Conservation (phyloP, 2,329 filamentous ascomycete genomes). For the Myriosclerotinia curreyana region DNA sequence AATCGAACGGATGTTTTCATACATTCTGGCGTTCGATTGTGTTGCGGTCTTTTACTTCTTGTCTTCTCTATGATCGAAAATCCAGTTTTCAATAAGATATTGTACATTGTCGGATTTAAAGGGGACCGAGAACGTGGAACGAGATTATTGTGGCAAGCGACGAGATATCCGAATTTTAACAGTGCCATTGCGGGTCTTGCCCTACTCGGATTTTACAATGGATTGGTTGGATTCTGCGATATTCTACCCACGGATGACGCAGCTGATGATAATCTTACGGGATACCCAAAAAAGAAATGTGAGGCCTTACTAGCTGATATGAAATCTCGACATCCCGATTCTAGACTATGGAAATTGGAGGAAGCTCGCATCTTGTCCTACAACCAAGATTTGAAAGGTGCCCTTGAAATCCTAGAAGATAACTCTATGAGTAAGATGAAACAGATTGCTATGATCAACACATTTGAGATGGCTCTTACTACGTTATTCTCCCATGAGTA, state of each 20-base stretch:
- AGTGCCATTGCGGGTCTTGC: slow-evolving; percentile 84
- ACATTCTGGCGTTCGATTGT: slow-evolving; percentile 83
- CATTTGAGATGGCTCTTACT: slow-evolving; percentile 79
- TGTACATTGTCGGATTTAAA: slow-evolving; percentile 86
- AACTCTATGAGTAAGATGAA: slow-evolving; percentile 70
- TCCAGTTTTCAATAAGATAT: slow-evolving; percentile 79
- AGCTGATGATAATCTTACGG: slow-evolving; percentile 55
- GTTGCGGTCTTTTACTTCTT: slow-evolving; percentile 81
- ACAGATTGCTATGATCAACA: slow-evolving; percentile 80
- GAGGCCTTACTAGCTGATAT: slow-evolving; percentile 67
- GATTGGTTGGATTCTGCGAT: slow-evolving; percentile 79
- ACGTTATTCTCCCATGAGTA: slow-evolving; percentile 79
- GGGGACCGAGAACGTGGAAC: slow-evolving; percentile 83
- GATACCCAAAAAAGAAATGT: slow-evolving; percentile 70
- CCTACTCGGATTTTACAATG: slow-evolving; percentile 84
- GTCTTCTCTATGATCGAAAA: slow-evolving; percentile 85
- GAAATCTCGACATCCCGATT: slow-evolving; percentile 74
- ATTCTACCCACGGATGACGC: slow-evolving; percentile 68
- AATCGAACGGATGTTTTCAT: slow-evolving; percentile 83
- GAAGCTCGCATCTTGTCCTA: slow-evolving; percentile 74
- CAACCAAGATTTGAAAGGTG: slow-evolving; percentile 62
- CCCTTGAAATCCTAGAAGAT: slow-evolving; percentile 61
- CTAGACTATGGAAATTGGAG: slow-evolving; percentile 82
- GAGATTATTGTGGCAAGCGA: slow-evolving; percentile 85
- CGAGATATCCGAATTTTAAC: slow-evolving; percentile 81